Percentiles rank a stretch among this genome's conserved stretches.
Evolutionary conservation across 257 asterid species (phyloP).

Genomic region (Primulina huaijiensis): DNA sequence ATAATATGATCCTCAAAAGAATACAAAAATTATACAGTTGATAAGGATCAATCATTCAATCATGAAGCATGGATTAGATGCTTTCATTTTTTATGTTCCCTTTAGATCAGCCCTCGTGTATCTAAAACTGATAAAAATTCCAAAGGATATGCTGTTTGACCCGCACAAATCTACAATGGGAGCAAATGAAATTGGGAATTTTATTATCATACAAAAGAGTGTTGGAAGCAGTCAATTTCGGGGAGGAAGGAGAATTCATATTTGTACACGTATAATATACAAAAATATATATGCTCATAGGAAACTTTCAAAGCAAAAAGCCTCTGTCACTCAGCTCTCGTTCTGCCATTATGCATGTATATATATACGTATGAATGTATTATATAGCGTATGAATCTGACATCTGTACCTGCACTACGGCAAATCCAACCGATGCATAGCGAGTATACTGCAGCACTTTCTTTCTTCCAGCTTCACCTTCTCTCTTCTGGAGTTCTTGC

Average conservation of each 20-base stretch:
- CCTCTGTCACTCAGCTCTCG: no score
- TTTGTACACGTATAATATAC: no score
- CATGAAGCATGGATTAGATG: conserved; percentile 11
- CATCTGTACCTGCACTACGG: conserved; percentile 76
- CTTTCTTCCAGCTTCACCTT: conserved; percentile 98
- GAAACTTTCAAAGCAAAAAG: no score
- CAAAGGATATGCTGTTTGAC: neutral
- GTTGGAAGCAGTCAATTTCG: no score
- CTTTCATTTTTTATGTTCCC: neutral
- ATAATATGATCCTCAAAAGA: neutral
- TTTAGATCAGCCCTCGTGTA: no score
- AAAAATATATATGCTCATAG: no score
- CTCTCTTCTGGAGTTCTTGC: conserved; percentile 93
- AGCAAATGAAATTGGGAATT: neutral
- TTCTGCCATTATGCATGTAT: no score
- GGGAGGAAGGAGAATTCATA: no score
- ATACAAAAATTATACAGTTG: neutral
- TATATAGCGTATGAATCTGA: conserved; percentile 2
- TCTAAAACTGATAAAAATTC: neutral
- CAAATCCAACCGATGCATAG: conserved; percentile 98
- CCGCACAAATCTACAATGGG: conserved; percentile 9
- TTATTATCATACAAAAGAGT: no score
- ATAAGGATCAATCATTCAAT: conserved; percentile 6
- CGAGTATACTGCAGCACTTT: conserved; percentile 95
- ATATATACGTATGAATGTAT: neutral